Evolutionary conservation across 1,284 basidiomycete species (phyloP).

Genomic region (Amylostereum chailletii): DNA sequence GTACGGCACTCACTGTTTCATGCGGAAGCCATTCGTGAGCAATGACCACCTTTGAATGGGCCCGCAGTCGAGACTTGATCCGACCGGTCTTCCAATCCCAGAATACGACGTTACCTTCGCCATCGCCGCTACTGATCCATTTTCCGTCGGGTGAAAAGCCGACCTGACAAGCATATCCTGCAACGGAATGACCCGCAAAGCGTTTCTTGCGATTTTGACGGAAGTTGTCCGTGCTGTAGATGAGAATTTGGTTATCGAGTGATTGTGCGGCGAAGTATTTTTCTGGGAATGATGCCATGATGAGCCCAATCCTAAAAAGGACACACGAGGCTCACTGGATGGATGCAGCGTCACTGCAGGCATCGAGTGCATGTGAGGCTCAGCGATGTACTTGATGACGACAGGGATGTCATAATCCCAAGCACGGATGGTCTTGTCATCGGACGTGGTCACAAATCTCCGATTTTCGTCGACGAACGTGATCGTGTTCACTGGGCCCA

Average conservation of each 20-base stretch:
- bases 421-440: conserved; percentile 98
- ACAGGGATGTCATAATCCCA: conserved; percentile 99
- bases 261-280: conserved; percentile 98
- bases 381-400: conserved; percentile 99
- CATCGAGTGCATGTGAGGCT: conserved; percentile 99
- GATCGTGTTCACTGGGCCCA: conserved; percentile 97
- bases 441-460: conserved; percentile 95
- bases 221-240: conserved; percentile 96
- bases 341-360: conserved; percentile 94
- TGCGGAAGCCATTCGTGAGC: conserved; percentile 97
- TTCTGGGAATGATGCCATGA: conserved; percentile 34
- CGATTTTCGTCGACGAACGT: conserved; percentile 97
- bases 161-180: conserved; percentile 94
- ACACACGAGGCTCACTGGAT: conserved; percentile 55
- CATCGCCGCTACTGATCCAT: conserved; percentile 95
- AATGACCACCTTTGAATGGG: conserved; percentile 93
- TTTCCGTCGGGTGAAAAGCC: conserved; percentile 97
- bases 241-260: conserved; percentile 95
- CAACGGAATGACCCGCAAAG: conserved; percentile 93
- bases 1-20: conserved; percentile 69
- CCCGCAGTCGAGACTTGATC: conserved; percentile 83
- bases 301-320: neutral
- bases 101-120: conserved; percentile 91
- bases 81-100: conserved; percentile 99
- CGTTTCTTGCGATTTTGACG: conserved; percentile 97